Evolutionary conservation across 805 yeast genomes (phyloP).

Genomic region (Candida sanyiensis): DNA sequence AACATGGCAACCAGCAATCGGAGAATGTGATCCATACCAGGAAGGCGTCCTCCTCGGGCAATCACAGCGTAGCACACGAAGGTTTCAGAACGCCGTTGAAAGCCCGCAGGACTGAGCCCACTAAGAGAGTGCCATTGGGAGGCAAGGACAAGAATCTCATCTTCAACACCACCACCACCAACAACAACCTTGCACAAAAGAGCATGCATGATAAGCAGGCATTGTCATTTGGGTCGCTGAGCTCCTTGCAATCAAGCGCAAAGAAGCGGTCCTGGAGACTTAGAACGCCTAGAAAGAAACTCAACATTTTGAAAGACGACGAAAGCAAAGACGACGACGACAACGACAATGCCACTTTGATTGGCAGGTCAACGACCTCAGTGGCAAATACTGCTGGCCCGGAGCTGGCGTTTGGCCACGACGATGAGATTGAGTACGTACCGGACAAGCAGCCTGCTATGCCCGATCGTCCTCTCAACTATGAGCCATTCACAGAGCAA

Average conservation of each 20-base stretch:
- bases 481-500: conserved; percentile 34
- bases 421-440: conserved; percentile 43
- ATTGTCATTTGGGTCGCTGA: conserved; percentile 6
- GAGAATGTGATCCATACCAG: conserved; percentile 1
- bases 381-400: conserved; percentile 38
- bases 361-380: conserved; percentile 13
- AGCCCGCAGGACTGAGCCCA: neutral
- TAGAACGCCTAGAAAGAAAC: conserved; percentile 25
- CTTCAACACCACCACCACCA: conserved; percentile 3
- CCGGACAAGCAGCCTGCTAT: conserved; percentile 35
- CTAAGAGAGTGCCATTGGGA: conserved; percentile 24
- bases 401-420: conserved; percentile 30
- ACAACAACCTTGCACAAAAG: conserved; percentile 1
- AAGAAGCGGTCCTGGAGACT: conserved; percentile 14
- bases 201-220: conserved; percentile 1
- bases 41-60: neutral
- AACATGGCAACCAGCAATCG: neutral
- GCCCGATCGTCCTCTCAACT: conserved; percentile 40
- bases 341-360: conserved; percentile 3
- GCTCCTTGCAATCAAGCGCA: conserved; percentile 4
- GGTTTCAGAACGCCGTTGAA: conserved; percentile 13
- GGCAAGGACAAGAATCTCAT: conserved; percentile 22
- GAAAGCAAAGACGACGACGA: conserved; percentile 15
- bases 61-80: conserved; percentile 1
- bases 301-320: conserved; percentile 30